A percentile compares a stretch with the other conserved stretches of the same genome.
phyloP scores from a whole-genome alignment of 1,139 yeast genomes.

The Lodderomyces orthopsilosis region DNA sequence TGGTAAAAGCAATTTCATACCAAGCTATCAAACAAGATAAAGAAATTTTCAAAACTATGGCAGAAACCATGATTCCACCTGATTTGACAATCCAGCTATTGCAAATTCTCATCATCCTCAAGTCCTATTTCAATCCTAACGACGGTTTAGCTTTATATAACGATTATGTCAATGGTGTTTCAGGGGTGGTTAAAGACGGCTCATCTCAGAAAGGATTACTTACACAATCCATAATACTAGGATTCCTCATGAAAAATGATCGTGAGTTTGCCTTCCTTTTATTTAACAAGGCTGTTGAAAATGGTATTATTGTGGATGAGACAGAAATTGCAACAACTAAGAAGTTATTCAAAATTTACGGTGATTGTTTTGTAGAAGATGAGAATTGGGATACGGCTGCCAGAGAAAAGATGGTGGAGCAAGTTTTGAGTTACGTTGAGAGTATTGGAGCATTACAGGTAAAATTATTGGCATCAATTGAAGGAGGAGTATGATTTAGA shows the following conservation, averaged over 20 bases:
- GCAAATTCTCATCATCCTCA: slow-evolving; percentile 47
- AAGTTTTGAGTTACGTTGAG: slow-evolving; percentile 10
- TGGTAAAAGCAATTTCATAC: slow-evolving; percentile 34
- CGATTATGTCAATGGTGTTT: slow-evolving; percentile 40
- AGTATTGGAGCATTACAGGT: slow-evolving; percentile 7
- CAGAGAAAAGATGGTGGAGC: slow-evolving; percentile 7
- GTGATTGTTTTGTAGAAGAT: slow-evolving; percentile 45
- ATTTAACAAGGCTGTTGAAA: slow-evolving; percentile 53
- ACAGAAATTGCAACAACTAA: slow-evolving; percentile 44
- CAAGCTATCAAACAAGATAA: slow-evolving; percentile 40
- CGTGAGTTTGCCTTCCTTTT: slow-evolving; percentile 61
- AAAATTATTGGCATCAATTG: not conserved
- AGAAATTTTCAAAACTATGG: slow-evolving; percentile 33
- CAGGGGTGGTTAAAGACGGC: slow-evolving; percentile 32
- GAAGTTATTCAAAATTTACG: slow-evolving; percentile 51
- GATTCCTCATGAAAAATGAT: slow-evolving; percentile 50
- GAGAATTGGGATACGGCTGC: slow-evolving; percentile 25
- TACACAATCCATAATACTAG: slow-evolving; percentile 52
- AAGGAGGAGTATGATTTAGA: not conserved
- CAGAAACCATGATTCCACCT: slow-evolving; percentile 40
- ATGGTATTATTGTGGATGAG: slow-evolving; percentile 40
- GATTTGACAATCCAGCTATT: slow-evolving; percentile 35
- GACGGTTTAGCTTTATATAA: slow-evolving; percentile 52
- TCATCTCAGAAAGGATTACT: slow-evolving; percentile 46
- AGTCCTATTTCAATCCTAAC: slow-evolving; percentile 32